Evolutionary conservation across 2,329 filamentous ascomycete species (phyloP), one percentile per base, ranked within the genome.

Genomic region (Cladosporium colombiae): DNA sequence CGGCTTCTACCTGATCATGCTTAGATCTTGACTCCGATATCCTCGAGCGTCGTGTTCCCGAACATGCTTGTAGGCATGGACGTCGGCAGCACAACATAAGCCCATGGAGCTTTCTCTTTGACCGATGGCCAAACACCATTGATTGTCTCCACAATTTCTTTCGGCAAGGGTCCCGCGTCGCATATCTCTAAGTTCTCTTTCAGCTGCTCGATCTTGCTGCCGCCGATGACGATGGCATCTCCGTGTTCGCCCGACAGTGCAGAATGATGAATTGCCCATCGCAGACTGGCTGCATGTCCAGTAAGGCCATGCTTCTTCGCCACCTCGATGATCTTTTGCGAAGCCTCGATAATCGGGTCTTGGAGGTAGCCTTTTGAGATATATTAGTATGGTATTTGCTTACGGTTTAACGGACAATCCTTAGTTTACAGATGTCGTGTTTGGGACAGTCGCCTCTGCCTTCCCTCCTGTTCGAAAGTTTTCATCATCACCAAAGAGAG

Each of bases 241-340:
- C 62, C 62, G 16, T 65, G 44, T 2, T 70, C 72, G 29, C 72
- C 60, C 40, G 77, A 71, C 59, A 81, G 60, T 56, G 70, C 52
- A 11, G 76, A 80, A 66, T 84, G 82, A 70, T 84, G 78, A 1
- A 73, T 72, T 40, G 79, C 74, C 82, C 83, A 84, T 33, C 82
- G 69, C 62, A 84, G 67, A 0, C 81, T 81, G 68, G 76, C 76
- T 67, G 83, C 81, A 25, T 58, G 55, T 11, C 62, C 56, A 14
- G 29, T 65, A n/a, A 65, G 37, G 21, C 55, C 62, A 23, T 65
- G 55, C 35, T 65, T 53, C 21, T 52, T 37, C 11, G 62, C 62
- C 13, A 44, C 62, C 5, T 40, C 62, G 10, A 31, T 21, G 29
- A 58, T 59, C 6, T 50, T 59, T 13, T 50, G 40, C 31, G 56